Base-by-base conservation (phyloP, 441 rosid species). In the Gossypium schwendimanii region DNA sequence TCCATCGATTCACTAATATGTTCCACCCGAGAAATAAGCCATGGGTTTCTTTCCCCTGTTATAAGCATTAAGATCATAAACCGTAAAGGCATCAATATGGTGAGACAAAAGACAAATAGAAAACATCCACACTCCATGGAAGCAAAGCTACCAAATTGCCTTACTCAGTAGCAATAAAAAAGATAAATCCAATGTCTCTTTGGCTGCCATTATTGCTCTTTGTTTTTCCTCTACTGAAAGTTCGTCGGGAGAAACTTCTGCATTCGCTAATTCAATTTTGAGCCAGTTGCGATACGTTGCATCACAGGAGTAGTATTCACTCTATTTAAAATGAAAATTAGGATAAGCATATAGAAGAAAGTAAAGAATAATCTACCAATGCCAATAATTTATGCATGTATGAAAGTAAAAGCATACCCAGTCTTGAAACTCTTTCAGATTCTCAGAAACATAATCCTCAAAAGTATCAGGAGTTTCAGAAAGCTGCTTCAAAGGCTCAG, bases 261-360 rank as follows among this genome's bases (percentile, higher is more conserved):
- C 91, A 83, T 87, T 90, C 76, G 86, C 97, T 70, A 91, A 67
- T 69, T 93, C 88, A 75, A 88, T 79, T 83, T 91, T 88, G 79
- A 95, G 97, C 98, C 98, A 93, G 74, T 87, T 90, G 76, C 98
- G 98, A 79, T 91, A 93, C 20, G 89, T 89, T 81, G 99, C 98
- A 57, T 95, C 99, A 84, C 97, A 93, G 69, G 97, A 91, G 81
- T 90, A 95, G 81, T 93, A 93, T 78, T 91, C 93, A 63, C 86
- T 91, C 99, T 95, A 78, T 75, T 74, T 53, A 72, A 81, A 63
- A 64, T 33, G 28, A 73, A 39, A 65, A 65, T n/a, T 53, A 3
- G 26, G 28, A 62, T 71, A 49, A 79, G 7, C 9, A 67, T 1
- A 8, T 21, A 24, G 9, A 54, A 49, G 63, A 68, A 69, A 15